Conservation (phyloP, 345 rosid genomes). For the Toxicodendron radicans region DNA sequence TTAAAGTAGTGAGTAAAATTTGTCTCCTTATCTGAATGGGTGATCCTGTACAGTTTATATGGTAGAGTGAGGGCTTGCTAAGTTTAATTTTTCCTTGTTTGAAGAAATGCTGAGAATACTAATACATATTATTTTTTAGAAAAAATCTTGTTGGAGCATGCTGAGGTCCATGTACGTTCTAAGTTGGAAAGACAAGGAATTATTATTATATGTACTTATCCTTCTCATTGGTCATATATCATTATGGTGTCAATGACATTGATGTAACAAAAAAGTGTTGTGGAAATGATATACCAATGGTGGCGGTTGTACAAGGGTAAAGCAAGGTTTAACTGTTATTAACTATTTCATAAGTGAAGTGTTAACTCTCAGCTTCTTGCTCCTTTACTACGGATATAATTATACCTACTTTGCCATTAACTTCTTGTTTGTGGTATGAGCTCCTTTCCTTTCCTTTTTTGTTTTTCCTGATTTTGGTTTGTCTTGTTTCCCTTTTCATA, state of each 20-base stretch:
- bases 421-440: background rate
- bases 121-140: background rate
- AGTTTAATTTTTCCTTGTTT: background rate
- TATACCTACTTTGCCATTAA: slow-evolving; percentile 3
- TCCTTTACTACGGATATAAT: background rate
- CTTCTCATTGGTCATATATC: background rate
- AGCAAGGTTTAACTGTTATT: background rate
- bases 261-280: background rate
- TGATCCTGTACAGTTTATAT: background rate
- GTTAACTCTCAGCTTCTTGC: background rate
- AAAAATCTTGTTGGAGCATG: background rate
- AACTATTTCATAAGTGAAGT: background rate
- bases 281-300: background rate
- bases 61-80: background rate
- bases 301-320: background rate
- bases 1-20: background rate
- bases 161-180: background rate
- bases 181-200: background rate
- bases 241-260: background rate
- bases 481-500: background rate
- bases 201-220: background rate
- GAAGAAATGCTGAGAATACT: background rate
- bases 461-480: background rate
- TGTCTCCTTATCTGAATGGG: background rate
- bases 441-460: background rate